phyloP scores from a whole-genome alignment of 2,329 filamentous ascomycete genomes.

The Bipolaris gigantea region DNA sequence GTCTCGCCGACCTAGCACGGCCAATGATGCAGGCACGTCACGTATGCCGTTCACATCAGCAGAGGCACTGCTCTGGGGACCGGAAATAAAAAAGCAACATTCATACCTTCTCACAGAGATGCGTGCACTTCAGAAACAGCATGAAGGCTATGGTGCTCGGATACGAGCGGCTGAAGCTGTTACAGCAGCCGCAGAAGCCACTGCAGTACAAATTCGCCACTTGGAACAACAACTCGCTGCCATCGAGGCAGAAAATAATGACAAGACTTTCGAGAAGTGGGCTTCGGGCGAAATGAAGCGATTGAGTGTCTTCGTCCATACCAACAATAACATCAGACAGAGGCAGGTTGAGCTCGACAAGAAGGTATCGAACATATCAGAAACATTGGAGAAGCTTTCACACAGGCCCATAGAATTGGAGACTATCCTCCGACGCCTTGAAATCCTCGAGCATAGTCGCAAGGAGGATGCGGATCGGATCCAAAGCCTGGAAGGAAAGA shows the following conservation, averaged over 20 bases:
- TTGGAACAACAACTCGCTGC: constrained; percentile 27
- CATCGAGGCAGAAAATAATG: constrained; percentile 27
- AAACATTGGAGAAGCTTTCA: constrained; percentile 11
- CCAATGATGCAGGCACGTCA: constrained; percentile 6
- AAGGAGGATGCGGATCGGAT: constrained; percentile 12
- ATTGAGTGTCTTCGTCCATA: constrained; percentile 18
- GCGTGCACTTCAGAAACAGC: constrained; percentile 37
- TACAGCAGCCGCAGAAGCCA: constrained; percentile 18
- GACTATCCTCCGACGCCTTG: constrained; percentile 14
- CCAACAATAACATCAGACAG: constrained; percentile 19
- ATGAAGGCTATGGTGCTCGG: constrained; percentile 22
- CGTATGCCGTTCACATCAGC: constrained; percentile 25
- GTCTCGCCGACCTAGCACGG: constrained; percentile 14
- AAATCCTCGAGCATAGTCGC: constrained; percentile 14
- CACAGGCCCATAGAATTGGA: constrained; percentile 3
- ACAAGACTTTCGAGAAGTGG: constrained; percentile 27
- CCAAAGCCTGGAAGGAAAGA: constrained; percentile 12
- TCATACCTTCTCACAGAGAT: constrained; percentile 40
- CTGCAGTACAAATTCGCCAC: constrained; percentile 15
- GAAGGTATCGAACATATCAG: constrained; percentile 11
- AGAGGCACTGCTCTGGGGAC: constrained; percentile 45
- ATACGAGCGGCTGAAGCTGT: constrained; percentile 26
- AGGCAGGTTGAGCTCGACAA: constrained; percentile 23
- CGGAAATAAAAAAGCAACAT: constrained; percentile 46
- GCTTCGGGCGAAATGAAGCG: constrained; percentile 16